Base-by-base conservation (phyloP, 1,139 yeast genomes). In the Geotrichum carabidarum region DNA sequence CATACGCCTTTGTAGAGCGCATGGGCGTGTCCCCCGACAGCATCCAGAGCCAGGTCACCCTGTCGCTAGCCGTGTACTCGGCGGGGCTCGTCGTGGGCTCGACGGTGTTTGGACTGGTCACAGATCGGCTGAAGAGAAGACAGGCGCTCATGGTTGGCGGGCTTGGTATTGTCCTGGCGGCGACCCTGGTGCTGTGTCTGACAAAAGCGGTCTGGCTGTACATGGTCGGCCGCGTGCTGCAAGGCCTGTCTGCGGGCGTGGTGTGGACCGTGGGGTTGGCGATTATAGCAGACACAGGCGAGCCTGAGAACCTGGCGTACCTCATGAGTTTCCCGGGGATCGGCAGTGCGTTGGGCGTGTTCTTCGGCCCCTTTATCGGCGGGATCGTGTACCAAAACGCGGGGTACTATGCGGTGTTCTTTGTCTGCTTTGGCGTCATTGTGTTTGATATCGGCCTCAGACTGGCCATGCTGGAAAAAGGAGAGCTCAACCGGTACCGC, bases 241-340 rank as follows among this genome's bases (percentile, higher is more conserved):
- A 70, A 50, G 73, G 74, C 5, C 44, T 67, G 4, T 63, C 71
- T 27, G 70, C 67, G 11, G 69, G 68, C 8, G 62, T 68, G 5
- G 71, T 68, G 8, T 71, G 74, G 74, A 64, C 68, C 0, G 71
- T 68, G 22, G 74, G 74, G 6, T 56, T 71, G 50, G 72, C 74
- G 7, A 63, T 71, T 17, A 52, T 71, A 9, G 63, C 68, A 8
- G 74, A 71, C 53, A 60, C 62, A 1, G 65, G 65, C 1, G 58
- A 60, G 8, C 58, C 63, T 1, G 61, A 60, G 17, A 57, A 60
- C n/a, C 48, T 66, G 8, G 68, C 67, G 11, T 59, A 59, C 36
- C 54, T 61, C 17, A 62, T 67, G 67, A 63, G 70, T 14, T 69
- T 62, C 48, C 67, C 71, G 1, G 69, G 70, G 14, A 54, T 68